Percentiles rank a stretch among this genome's conserved stretches.
These are phyloP conservation scores for Grosmannia serpens DNA, from an alignment of 2,329 filamentous ascomycete genomes.

Conservation along the genomic window DNA sequence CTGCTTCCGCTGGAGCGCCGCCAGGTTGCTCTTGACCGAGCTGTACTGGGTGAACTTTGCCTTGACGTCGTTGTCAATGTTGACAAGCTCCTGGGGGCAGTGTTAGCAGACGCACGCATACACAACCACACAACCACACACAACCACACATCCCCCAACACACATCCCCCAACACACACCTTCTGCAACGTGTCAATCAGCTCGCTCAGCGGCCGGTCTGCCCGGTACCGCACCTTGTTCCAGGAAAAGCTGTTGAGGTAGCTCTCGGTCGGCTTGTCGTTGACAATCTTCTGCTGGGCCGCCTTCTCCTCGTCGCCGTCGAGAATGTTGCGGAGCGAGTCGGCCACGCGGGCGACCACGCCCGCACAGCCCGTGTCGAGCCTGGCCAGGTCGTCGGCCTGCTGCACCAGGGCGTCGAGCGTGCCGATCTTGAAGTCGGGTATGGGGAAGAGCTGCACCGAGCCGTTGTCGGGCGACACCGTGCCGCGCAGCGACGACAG, in stretches of 20 bases:
- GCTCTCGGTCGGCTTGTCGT: conserved; percentile 92
- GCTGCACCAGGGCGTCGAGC: conserved; percentile 85
- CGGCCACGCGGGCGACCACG: conserved; percentile 78
- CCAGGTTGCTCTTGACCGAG: conserved; percentile 73
- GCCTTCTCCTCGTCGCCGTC: conserved; percentile 77
- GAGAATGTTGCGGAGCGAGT: conserved; percentile 72
- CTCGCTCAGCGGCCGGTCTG: conserved; percentile 80
- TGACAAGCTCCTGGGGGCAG: conserved; percentile 61
- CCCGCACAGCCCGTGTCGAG: conserved; percentile 68
- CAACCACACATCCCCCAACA: too few relatives aligned
- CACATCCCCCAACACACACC: too few relatives aligned
- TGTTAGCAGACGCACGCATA: too few relatives aligned
- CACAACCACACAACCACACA: too few relatives aligned
- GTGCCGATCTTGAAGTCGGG: conserved; percentile 98
- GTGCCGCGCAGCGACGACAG: conserved; percentile 63
- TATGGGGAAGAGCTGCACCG: conserved; percentile 65
- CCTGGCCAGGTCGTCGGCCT: conserved; percentile 90
- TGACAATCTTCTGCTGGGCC: conserved; percentile 80
- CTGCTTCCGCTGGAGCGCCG: conserved; percentile 73
- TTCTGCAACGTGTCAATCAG: conserved; percentile 82
- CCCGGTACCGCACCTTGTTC: conserved; percentile 97
- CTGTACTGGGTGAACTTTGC: conserved; percentile 92
- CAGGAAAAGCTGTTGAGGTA: conserved; percentile 83
- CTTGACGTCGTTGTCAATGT: conserved; percentile 93
- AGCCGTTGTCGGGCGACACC: conserved; percentile 63